Evolutionary conservation across 371 early-diverging fungal species (phyloP), one percentile per base, ranked within the genome.

Genomic region (Apophysomyces elegans): DNA sequence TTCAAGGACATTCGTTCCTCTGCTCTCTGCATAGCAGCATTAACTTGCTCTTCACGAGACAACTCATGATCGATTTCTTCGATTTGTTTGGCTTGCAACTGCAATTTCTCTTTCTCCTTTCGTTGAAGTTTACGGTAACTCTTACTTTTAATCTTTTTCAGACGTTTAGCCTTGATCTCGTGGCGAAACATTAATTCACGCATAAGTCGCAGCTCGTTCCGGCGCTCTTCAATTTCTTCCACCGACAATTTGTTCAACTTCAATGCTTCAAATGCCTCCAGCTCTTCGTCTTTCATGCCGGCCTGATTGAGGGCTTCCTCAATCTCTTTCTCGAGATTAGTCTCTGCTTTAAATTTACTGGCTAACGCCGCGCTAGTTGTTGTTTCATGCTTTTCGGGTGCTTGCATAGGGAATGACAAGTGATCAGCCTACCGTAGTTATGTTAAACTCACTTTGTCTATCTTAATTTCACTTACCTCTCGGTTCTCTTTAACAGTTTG

Each of bases 141-240:
- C 78, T 97, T 97, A 81, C 92, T 91, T 83, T 99, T 99, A 80
- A 99, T 98, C 84, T 99, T 99, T 60, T 96, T 91, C 39, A 93
- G 81, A 62, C 95, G 89, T 77, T 95, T 97, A 59, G 90, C 90
- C 69, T 96, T 96, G 46, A 88, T 84, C 73, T 99, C 97, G 59
- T 93, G 87, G 47, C 94, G 91, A 84, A 96, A 97, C 90, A 96
- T 87, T 56, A 98, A 79, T 59, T 95, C 93, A 36, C 98, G 92
- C 93, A 96, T 92, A 82, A 89, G 84, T 14, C 90, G 90, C 58
- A 97, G 83, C 59, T 99, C 95, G 1, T 84, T 78, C 11, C 90
- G 88, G 14, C 94, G 88, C 32, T 73, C 83, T 37, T 84, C 84
- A 1, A 95, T 88, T 73, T 97, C 94, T 59, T 93, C 95, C 7